phyloP scores from a whole-genome alignment of 345 rosid genomes.

The Bruguiera gymnorhiza region DNA sequence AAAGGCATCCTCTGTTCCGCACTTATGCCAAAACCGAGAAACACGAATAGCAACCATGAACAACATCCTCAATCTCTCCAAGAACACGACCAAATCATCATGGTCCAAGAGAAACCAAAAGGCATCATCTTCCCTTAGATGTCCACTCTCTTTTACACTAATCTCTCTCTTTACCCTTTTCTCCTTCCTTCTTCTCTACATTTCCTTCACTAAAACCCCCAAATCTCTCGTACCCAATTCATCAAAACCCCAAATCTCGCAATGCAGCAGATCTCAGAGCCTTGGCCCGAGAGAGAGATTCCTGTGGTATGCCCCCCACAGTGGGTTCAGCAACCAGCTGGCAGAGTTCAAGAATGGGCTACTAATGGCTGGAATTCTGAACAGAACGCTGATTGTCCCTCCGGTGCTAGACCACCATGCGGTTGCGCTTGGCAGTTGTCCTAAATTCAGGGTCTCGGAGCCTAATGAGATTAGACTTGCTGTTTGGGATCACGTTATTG shows the following conservation, averaged over 20 bases:
- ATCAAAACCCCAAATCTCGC: conserved; percentile 37
- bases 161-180: conserved; percentile 23
- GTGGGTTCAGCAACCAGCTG: conserved; percentile 94
- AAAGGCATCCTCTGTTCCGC: too few species aligned
- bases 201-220: conserved; percentile 44
- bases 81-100: conserved; percentile 30
- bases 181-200: conserved; percentile 31
- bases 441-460: conserved; percentile 74
- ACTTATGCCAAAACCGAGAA: background rate
- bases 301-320: conserved; percentile 82
- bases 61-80: conserved; percentile 32
- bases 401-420: conserved; percentile 95
- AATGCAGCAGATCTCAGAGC: conserved; percentile 28
- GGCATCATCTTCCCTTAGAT: conserved; percentile 17
- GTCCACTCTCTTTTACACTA: conserved; percentile 28
- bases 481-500: conserved; percentile 66
- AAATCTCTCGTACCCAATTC: conserved; percentile 37
- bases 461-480: conserved; percentile 55
- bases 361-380: conserved; percentile 64
- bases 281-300: conserved; percentile 39
- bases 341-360: conserved; percentile 83
- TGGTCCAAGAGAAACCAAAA: conserved; percentile 42
- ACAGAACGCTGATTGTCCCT: conserved; percentile 79
- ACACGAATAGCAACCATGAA: conserved; percentile 24
- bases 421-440: conserved; percentile 90